These are phyloP conservation scores for Schwanniomyces sp. DNA, from an alignment of 805 yeast genomes.

Conservation along the genomic window DNA sequence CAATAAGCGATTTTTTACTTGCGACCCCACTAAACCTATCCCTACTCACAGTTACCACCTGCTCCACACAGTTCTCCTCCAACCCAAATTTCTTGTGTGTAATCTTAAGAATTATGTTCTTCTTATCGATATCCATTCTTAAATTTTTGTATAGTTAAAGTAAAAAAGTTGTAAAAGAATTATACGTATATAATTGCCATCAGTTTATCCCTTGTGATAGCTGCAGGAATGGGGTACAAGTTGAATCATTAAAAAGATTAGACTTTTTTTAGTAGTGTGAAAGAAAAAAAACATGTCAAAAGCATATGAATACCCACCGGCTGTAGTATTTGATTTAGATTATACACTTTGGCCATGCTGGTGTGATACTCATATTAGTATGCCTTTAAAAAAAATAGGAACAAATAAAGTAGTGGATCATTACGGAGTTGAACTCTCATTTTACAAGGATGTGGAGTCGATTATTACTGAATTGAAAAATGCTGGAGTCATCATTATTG, in stretches of 20 bases:
- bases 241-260: not conserved
- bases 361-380: slow-evolving; percentile 73
- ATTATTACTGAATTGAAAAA: slow-evolving; percentile 55
- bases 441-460: slow-evolving; percentile 68
- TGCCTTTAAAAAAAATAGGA: slow-evolving; percentile 48
- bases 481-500: slow-evolving; percentile 51
- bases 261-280: not conserved
- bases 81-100: slow-evolving; percentile 7
- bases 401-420: slow-evolving; percentile 47
- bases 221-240: slow-evolving; percentile 5
- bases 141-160: not conserved
- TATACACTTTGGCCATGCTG: slow-evolving; percentile 82
- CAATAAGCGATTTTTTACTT: slow-evolving; percentile 12
- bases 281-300: not conserved
- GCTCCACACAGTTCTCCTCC: slow-evolving; percentile 6
- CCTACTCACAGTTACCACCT: slow-evolving; percentile 11
- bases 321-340: slow-evolving; percentile 73
- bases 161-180: not conserved
- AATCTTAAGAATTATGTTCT: slow-evolving; percentile 10
- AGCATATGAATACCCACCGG: slow-evolving; percentile 27
- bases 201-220: slow-evolving; percentile 1
- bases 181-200: slow-evolving; percentile 2
- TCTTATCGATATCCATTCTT: slow-evolving; percentile 6
- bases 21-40: slow-evolving; percentile 8
- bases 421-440: slow-evolving; percentile 52